These are phyloP conservation scores for Orychophragmus violaceus DNA, from an alignment of 345 rosid species.

Conservation along the genomic window DNA sequence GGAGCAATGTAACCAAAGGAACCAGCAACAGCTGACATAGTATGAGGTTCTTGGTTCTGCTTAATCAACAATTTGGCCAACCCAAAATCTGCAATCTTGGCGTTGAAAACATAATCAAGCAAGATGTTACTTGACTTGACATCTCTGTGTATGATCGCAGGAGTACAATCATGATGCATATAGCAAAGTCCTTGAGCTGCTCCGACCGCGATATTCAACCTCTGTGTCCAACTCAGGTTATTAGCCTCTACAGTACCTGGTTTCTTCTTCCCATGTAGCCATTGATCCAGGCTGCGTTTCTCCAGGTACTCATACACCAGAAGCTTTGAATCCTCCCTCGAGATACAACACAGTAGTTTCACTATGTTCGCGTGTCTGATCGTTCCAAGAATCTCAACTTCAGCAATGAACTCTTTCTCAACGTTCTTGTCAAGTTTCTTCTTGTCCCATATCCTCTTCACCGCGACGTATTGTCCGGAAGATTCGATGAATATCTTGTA, in stretches of 20 bases:
- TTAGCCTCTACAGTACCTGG: conserved; percentile 1
- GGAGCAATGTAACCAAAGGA: conserved; percentile 89
- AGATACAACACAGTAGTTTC: conserved; percentile 77
- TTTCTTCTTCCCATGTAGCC: conserved; percentile 68
- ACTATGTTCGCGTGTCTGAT: conserved; percentile 83
- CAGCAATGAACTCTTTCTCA: conserved; percentile 73
- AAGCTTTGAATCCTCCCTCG: conserved; percentile 77
- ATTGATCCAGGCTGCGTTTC: conserved; percentile 75
- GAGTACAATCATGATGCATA: conserved; percentile 81
- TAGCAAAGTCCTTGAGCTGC: conserved; percentile 84
- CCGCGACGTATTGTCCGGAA: conserved; percentile 61
- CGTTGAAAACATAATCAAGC: conserved; percentile 65
- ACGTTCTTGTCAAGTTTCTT: conserved; percentile 45
- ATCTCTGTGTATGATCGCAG: conserved; percentile 78
- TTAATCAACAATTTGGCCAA: conserved; percentile 65
- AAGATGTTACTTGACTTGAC: conserved; percentile 85
- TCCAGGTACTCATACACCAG: conserved; percentile 89
- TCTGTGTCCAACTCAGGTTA: conserved; percentile 53
- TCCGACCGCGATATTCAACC: conserved; percentile 74
- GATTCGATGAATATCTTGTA: conserved; percentile 42
- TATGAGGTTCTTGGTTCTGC: conserved; percentile 51
- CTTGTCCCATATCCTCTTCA: conserved; percentile 70
- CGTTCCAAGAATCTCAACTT: conserved; percentile 67
- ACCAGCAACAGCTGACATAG: conserved; percentile 87
- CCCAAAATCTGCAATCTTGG: conserved; percentile 89